Conservation (phyloP, 768 basidiomycete genomes). For the Leccinum ochraceum region DNA sequence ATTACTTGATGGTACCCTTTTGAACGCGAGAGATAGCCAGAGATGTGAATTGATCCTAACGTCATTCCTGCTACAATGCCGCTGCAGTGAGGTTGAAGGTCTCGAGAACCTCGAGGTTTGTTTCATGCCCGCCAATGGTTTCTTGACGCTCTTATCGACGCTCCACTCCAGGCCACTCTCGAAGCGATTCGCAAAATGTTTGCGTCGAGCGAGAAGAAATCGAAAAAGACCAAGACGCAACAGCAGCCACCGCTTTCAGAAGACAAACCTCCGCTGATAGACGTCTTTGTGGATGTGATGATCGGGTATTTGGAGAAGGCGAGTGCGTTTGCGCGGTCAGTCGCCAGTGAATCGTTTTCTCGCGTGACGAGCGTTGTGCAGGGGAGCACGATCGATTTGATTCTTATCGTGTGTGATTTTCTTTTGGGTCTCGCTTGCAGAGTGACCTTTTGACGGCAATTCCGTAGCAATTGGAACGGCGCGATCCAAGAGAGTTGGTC, state of each 20-base stretch:
- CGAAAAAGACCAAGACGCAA: constrained; percentile 36
- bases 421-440: no score
- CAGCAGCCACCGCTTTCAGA: constrained; percentile 3
- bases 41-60: constrained; percentile 67
- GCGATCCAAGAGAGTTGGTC: constrained; percentile 56
- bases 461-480: constrained; percentile 79
- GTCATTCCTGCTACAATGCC: constrained; percentile 70
- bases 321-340: constrained; percentile 74
- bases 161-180: constrained; percentile 50
- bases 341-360: constrained; percentile 80
- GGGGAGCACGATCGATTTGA: constrained; percentile 74
- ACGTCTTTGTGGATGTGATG: constrained; percentile 84
- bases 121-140: not conserved
- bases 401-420: constrained; percentile 65
- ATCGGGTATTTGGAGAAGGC: constrained; percentile 88
- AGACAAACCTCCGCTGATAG: constrained; percentile 61
- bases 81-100: constrained; percentile 65
- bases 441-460: not conserved
- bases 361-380: constrained; percentile 68
- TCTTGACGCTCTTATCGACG: not conserved
- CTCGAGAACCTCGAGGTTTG: constrained; percentile 63
- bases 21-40: no score
- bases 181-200: constrained; percentile 62
- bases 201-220: constrained; percentile 40
- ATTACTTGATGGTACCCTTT: no score